A percentile compares a stretch with the other conserved stretches of the same genome.
Evolutionary conservation across 129 eudicot species (phyloP).

Genomic region (Logfia minima): DNA sequence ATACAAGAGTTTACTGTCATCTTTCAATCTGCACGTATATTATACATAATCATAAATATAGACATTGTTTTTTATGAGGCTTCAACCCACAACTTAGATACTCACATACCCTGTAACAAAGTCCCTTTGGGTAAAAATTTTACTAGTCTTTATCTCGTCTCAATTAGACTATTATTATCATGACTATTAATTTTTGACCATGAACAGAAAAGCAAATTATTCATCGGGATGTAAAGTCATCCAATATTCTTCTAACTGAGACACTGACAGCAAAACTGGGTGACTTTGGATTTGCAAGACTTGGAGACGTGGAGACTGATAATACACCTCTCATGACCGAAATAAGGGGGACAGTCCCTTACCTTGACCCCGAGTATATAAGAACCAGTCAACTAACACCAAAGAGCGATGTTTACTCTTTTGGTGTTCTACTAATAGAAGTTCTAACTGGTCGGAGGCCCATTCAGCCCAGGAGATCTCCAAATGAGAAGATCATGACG

Average conservation of each 20-base stretch:
- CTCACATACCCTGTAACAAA: neutral
- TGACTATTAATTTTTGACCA: neutral
- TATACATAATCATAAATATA: too few species aligned
- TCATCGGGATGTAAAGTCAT: neutral
- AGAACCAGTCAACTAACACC: neutral
- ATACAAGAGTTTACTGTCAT: too few species aligned
- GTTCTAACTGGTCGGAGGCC: neutral
- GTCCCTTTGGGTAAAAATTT: too few species aligned
- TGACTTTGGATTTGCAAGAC: neutral
- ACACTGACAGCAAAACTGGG: neutral
- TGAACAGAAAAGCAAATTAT: conserved; percentile 3
- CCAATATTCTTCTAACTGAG: neutral
- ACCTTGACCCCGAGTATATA: conserved; percentile 1
- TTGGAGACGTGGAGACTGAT: neutral
- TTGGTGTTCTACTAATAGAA: neutral
- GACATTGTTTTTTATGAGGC: too few species aligned
- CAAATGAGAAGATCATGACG: neutral
- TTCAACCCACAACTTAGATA: too few species aligned
- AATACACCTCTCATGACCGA: neutral
- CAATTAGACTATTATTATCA: neutral
- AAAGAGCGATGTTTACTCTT: conserved; percentile 2
- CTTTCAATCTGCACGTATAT: too few species aligned
- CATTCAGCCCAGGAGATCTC: neutral
- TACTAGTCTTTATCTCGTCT: neutral
- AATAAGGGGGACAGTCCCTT: neutral